Evolutionary conservation across 2,329 filamentous ascomycete species (phyloP).

Genomic region (Diaporthe citri): DNA sequence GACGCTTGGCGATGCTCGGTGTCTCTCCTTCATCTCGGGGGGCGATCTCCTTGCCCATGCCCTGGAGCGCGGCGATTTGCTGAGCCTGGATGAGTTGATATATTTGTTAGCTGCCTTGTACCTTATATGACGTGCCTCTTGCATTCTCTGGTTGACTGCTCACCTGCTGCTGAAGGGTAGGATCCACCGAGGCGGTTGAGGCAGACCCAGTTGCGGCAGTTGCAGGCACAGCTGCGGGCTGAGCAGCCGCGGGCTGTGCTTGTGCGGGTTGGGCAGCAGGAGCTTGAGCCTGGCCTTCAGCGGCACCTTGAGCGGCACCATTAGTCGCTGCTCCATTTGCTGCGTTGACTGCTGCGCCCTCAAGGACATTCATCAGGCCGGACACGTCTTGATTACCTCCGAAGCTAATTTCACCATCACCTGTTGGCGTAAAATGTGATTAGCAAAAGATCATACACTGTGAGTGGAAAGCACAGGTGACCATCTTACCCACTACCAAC

Average conservation of each 20-base stretch:
- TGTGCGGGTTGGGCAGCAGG: slow-evolving; percentile 43
- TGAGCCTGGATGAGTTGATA: slow-evolving; percentile 47
- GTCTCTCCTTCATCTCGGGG: slow-evolving; percentile 50
- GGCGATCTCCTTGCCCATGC: slow-evolving; percentile 63
- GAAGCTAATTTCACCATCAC: slow-evolving; percentile 62
- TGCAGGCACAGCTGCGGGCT: slow-evolving; percentile 40
- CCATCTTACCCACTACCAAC: slow-evolving; percentile 52
- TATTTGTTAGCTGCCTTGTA: slow-evolving; percentile 30
- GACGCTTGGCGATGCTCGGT: slow-evolving; percentile 54
- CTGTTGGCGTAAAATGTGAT: slow-evolving; percentile 43
- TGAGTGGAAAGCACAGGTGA: background rate
- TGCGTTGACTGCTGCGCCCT: slow-evolving; percentile 59
- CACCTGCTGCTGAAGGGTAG: slow-evolving; percentile 53
- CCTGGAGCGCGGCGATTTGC: slow-evolving; percentile 59
- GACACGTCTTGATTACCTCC: slow-evolving; percentile 60
- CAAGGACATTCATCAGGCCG: slow-evolving; percentile 58
- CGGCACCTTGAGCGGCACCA: slow-evolving; percentile 44
- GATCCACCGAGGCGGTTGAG: slow-evolving; percentile 46
- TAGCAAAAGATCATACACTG: background rate
- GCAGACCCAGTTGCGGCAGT: slow-evolving; percentile 40
- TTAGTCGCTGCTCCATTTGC: slow-evolving; percentile 48
- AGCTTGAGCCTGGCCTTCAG: slow-evolving; percentile 44
- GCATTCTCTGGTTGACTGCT: slow-evolving; percentile 36
- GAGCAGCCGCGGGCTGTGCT: slow-evolving; percentile 42
- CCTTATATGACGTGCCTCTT: background rate